These are phyloP conservation scores for Syzygium malaccense DNA, from an alignment of 441 rosid species.

Conservation along the genomic window DNA sequence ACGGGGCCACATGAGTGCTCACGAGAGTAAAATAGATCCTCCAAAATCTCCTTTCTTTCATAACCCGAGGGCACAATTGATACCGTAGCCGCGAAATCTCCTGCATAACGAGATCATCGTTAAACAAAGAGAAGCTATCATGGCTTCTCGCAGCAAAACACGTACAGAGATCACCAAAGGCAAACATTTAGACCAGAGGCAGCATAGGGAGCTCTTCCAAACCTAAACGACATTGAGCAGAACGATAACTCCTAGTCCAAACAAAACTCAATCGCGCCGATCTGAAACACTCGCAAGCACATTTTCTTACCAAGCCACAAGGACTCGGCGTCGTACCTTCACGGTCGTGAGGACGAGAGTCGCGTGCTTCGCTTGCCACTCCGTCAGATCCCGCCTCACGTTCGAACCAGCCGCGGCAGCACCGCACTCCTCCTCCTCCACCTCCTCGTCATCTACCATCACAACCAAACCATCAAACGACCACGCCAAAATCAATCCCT, in stretches of 20 bases:
- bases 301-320: neutral
- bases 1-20: slow-evolving; percentile 63
- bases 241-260: neutral
- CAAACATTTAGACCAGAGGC: neutral
- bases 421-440: slow-evolving; percentile 27
- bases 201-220: neutral
- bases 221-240: neutral
- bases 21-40: slow-evolving; percentile 66
- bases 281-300: neutral
- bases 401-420: slow-evolving; percentile 25
- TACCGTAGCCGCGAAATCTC: slow-evolving; percentile 55
- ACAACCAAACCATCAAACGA: neutral
- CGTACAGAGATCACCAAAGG: neutral
- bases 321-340: slow-evolving; percentile 24
- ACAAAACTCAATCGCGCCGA: neutral
- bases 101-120: slow-evolving; percentile 15
- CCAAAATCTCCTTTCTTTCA: slow-evolving; percentile 68
- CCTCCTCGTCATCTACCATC: slow-evolving; percentile 21
- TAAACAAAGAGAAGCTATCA: neutral
- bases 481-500: neutral
- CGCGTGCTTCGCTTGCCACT: slow-evolving; percentile 72
- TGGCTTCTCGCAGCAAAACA: neutral
- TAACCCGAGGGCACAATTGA: slow-evolving; percentile 56
- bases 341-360: slow-evolving; percentile 61
- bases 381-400: slow-evolving; percentile 55